Evolutionary conservation across 805 yeast genomes (phyloP), one percentile per base, ranked within the genome.

Genomic region (Clavispora santaluciae): DNA sequence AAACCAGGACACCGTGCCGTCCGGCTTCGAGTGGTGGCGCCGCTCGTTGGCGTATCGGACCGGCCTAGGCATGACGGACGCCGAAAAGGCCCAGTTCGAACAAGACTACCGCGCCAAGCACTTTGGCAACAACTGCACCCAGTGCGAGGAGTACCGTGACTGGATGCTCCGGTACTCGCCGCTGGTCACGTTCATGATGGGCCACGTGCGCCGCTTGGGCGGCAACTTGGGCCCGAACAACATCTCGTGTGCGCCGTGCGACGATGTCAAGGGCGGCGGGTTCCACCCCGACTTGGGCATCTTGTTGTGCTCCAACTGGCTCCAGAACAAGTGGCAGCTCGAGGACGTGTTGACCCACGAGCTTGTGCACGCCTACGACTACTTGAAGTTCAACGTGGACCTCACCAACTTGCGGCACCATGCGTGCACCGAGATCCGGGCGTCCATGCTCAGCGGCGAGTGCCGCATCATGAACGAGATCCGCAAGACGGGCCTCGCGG

Each of bases 371-470:
- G 93, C 89, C 46, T 93, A 87, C 62, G 99, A 93, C 63, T 82
- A 89, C 56, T 69, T 86, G 49, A 83, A 88, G 60, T 93, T 93
- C 70, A 70, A 87, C 40, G 89, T 93, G 2, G 87, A 93, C 61
- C 85, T 96, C 84, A 56, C 73, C 41, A 79, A 91, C 61, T 67
- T 93, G 56, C 78, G 79, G 55, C 99, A 93, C 57, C 98, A 91
- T 59, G 99, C 99, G 1, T 93, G 99, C 61, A 83, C 97, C 1
- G 99, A 93, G 61, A 87, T 93, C 38, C 73, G 99, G 44, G 99
- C 99, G 0, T 83, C 95, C 9, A 82, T 88, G 50, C 70, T 93
- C 17, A 84, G 95, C 57, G 99, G 99, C 6, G 99, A 93, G 58
- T 93, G 99, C 64, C 76, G 98, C 22, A 79, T 91, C 53, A 76